These are phyloP conservation scores for Candida andamanensis DNA, from an alignment of 805 yeast species.

Conservation along the genomic window DNA sequence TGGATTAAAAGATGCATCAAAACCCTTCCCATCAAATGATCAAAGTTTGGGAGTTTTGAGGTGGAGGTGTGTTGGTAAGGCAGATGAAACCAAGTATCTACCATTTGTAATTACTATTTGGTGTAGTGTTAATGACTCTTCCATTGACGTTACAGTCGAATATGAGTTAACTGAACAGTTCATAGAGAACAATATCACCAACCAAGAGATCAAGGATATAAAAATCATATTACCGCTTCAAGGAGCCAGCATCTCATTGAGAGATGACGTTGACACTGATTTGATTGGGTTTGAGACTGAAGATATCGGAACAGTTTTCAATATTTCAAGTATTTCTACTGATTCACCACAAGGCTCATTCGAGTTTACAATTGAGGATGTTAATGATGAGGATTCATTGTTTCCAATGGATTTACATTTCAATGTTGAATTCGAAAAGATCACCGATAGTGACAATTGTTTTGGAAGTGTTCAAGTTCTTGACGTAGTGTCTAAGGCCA, in stretches of 20 bases:
- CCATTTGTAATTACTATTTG: conserved; percentile 82
- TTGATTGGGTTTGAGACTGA: conserved; percentile 46
- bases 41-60: conserved; percentile 87
- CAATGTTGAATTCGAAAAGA: conserved; percentile 40
- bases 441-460: conserved; percentile 38
- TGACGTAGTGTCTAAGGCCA: conserved; percentile 42
- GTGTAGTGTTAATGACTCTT: conserved; percentile 60
- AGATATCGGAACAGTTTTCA: conserved; percentile 69
- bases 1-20: conserved; percentile 69
- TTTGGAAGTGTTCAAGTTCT: conserved; percentile 64
- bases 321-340: conserved; percentile 48
- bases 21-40: conserved; percentile 88
- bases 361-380: conserved; percentile 72
- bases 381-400: conserved; percentile 71
- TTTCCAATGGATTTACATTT: conserved; percentile 84
- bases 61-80: conserved; percentile 76
- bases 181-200: conserved; percentile 13
- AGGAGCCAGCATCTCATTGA: conserved; percentile 50
- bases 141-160: conserved; percentile 75
- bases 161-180: conserved; percentile 61
- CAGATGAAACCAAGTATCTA: conserved; percentile 47
- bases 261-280: conserved; percentile 38
- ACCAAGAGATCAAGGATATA: conserved; percentile 40
- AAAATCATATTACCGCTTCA: conserved; percentile 61
- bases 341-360: conserved; percentile 62